phyloP scores from a whole-genome alignment of 2,329 filamentous ascomycete species.

The Emmonsiellopsis sp. region DNA sequence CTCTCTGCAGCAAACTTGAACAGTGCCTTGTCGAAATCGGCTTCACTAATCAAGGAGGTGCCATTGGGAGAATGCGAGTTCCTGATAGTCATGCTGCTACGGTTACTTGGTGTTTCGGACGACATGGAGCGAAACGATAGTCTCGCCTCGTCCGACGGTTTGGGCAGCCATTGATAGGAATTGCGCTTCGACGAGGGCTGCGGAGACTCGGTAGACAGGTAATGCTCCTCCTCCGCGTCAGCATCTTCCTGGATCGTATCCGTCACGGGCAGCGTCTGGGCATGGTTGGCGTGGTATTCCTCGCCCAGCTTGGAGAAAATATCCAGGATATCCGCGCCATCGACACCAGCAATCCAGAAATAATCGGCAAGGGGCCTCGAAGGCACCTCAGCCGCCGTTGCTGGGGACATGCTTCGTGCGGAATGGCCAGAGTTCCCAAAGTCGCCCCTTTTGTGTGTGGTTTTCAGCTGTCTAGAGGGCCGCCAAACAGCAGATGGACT shows the following conservation, averaged over 20 bases:
- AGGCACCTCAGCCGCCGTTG: conserved; percentile 29
- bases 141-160: conserved; percentile 26
- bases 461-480: background rate
- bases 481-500: conserved; percentile 2
- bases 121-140: conserved; percentile 42
- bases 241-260: conserved; percentile 54
- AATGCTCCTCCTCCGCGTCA: conserved; percentile 40
- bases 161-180: conserved; percentile 31
- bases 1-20: conserved; percentile 93
- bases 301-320: conserved; percentile 33
- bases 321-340: conserved; percentile 37
- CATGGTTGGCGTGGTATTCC: conserved; percentile 30
- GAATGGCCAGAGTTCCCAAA: background rate
- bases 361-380: conserved; percentile 54
- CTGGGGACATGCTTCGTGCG: conserved; percentile 21
- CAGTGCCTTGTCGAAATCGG: conserved; percentile 88
- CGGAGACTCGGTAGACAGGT: conserved; percentile 23
- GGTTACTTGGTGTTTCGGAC: conserved; percentile 47
- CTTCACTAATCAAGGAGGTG: conserved; percentile 50
- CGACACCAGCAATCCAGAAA: conserved; percentile 52
- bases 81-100: conserved; percentile 56
- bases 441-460: background rate
- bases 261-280: conserved; percentile 32
- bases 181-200: conserved; percentile 32
- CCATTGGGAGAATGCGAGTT: conserved; percentile 25